phyloP scores from a whole-genome alignment of 1,284 basidiomycete species.

The Termitomyces sp. region DNA sequence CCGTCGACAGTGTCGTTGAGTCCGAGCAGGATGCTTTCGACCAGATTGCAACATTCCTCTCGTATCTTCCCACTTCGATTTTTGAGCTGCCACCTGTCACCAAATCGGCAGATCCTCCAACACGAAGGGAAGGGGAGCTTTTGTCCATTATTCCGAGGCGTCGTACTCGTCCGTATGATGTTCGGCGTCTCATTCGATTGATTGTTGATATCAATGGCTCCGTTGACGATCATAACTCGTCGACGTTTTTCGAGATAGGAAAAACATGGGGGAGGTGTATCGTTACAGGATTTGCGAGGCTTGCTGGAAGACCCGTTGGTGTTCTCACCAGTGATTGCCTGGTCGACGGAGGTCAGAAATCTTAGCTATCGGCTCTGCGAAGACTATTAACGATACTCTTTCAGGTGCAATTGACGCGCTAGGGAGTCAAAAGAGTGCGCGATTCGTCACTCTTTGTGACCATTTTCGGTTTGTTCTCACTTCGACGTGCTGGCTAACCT shows the following conservation, averaged over 20 bases:
- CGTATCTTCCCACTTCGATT: slow-evolving; percentile 38
- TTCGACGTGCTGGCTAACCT: slow-evolving; percentile 10
- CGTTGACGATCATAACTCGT: slow-evolving; percentile 16
- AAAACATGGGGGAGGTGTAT: slow-evolving; percentile 34
- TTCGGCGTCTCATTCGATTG: slow-evolving; percentile 31
- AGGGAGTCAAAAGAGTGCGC: slow-evolving; percentile 36
- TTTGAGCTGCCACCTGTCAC: slow-evolving; percentile 29
- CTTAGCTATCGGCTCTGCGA: neutral
- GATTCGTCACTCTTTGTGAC: slow-evolving; percentile 35
- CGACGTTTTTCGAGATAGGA: slow-evolving; percentile 39
- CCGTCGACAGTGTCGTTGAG: slow-evolving; percentile 36
- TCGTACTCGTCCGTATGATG: slow-evolving; percentile 33
- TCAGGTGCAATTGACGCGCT: slow-evolving; percentile 37
- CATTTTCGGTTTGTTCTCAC: slow-evolving; percentile 18
- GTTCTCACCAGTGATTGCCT: slow-evolving; percentile 37
- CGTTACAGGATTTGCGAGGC: slow-evolving; percentile 36
- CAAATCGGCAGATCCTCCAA: slow-evolving; percentile 21
- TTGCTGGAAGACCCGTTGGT: slow-evolving; percentile 34
- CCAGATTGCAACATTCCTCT: slow-evolving; percentile 35
- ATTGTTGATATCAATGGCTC: slow-evolving; percentile 28
- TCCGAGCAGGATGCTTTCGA: slow-evolving; percentile 33
- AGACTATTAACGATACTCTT: neutral
- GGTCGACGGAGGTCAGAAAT: slow-evolving; percentile 32
- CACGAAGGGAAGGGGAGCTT: slow-evolving; percentile 33
- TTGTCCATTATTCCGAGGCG: slow-evolving; percentile 35